Evolutionary conservation across 768 basidiomycete species (phyloP).

Genomic region (Vararia minispora): DNA sequence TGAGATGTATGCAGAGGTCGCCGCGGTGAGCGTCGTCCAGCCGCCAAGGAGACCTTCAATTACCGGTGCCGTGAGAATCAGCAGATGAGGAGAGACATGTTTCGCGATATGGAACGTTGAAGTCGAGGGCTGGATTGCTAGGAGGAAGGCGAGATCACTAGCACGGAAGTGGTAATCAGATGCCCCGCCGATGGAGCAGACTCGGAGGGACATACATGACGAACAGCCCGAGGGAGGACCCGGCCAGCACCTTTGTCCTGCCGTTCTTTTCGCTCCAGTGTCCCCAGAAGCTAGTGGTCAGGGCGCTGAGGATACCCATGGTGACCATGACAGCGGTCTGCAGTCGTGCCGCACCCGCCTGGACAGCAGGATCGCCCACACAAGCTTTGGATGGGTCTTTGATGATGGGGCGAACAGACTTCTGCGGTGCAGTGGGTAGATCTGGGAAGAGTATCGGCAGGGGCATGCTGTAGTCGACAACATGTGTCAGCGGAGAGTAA

Average conservation of each 20-base stretch:
- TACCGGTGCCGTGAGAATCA: constrained; percentile 69
- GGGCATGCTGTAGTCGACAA: too few species aligned
- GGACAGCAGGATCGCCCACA: constrained; percentile 42
- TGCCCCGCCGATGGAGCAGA: constrained; percentile 17
- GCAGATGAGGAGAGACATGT: constrained; percentile 47
- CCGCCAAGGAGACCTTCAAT: constrained; percentile 77
- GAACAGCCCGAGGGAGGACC: constrained; percentile 58
- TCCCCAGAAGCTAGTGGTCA: constrained; percentile 86
- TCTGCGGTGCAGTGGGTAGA: neutral
- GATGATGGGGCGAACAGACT: neutral
- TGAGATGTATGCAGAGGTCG: constrained; percentile 59
- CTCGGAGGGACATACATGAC: constrained; percentile 46
- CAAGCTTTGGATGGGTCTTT: constrained; percentile 30
- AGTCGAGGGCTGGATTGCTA: constrained; percentile 62
- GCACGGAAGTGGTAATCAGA: constrained; percentile 4
- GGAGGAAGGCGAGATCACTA: constrained; percentile 70
- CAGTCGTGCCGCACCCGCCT: constrained; percentile 59
- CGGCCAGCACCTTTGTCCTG: constrained; percentile 60
- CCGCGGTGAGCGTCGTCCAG: constrained; percentile 54
- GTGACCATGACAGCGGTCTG: constrained; percentile 68
- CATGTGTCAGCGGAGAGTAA: too few species aligned
- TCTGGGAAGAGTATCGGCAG: too few species aligned
- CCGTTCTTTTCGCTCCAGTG: constrained; percentile 67
- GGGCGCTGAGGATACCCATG: constrained; percentile 69
- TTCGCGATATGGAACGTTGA: too few species aligned